Percentiles rank a stretch among this genome's conserved stretches.
phyloP scores from a whole-genome alignment of 2,329 filamentous ascomycete genomes.

The Fusarium solani-melongenae region DNA sequence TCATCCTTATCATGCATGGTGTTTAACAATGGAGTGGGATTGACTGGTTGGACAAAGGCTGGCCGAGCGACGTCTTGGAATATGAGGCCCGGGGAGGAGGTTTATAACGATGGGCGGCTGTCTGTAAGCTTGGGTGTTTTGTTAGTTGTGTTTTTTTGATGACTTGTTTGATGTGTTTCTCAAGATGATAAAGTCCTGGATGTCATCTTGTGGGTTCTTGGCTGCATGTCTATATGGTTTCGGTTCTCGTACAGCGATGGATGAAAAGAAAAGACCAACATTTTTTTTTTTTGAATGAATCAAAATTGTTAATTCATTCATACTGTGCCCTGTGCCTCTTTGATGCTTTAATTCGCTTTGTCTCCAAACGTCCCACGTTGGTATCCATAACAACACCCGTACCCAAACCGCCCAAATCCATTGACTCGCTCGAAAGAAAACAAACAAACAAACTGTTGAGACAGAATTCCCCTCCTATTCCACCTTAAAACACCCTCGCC shows the following conservation, averaged over 20 bases:
- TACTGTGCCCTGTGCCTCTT: neutral
- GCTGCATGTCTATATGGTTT: neutral
- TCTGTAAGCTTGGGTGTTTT: constrained; percentile 12
- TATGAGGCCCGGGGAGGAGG: neutral
- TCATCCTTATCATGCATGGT: neutral
- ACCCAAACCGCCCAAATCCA: constrained; percentile 20
- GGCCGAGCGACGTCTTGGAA: neutral
- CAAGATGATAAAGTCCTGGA: neutral
- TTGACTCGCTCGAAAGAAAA: neutral
- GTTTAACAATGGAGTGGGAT: neutral
- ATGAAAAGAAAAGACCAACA: neutral
- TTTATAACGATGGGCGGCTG: constrained; percentile 25
- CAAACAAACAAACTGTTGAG: neutral
- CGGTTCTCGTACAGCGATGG: constrained; percentile 18
- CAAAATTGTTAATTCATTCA: constrained; percentile 7
- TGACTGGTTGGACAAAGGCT: neutral
- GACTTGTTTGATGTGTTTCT: neutral
- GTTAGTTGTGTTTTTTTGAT: neutral
- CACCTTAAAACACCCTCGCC: neutral
- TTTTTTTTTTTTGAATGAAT: constrained; percentile 3
- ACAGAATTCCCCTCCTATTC: neutral
- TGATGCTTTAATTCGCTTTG: neutral
- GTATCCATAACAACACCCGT: constrained; percentile 31
- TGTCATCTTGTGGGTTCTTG: neutral
- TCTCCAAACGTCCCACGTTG: constrained; percentile 7